phyloP scores from a whole-genome alignment of 163 green algal genomes.

The Smithsoniella earleae region DNA sequence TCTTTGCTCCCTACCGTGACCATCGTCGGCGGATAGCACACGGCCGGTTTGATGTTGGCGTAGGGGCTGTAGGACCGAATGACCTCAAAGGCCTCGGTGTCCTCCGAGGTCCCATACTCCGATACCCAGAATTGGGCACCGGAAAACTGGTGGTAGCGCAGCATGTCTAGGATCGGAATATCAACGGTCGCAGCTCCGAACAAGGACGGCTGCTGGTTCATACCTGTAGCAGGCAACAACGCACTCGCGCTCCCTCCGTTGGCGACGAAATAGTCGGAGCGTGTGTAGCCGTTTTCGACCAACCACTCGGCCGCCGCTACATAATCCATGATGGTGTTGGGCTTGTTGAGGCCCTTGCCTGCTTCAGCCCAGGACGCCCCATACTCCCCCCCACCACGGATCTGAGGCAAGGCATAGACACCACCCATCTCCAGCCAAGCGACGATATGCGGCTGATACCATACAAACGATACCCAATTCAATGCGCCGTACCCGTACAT shows the following conservation, averaged over 20 bases:
- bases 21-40: no score
- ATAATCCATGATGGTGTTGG: conserved; percentile 96
- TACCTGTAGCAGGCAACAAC: conserved; percentile 79
- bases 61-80: not conserved
- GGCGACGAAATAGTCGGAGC: conserved; percentile 55
- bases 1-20: no score
- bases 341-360: conserved; percentile 67
- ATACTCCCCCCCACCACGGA: conserved; percentile 93
- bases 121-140: conserved; percentile 80
- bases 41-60: no score
- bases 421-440: no score
- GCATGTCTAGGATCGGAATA: conserved; percentile 97
- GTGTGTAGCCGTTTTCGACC: conserved; percentile 47
- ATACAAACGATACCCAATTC: no score
- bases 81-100: conserved; percentile 34
- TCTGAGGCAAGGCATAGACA: no score
- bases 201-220: no score
- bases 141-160: conserved; percentile 91
- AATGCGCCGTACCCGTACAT: conserved; percentile 93
- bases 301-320: conserved; percentile 67
- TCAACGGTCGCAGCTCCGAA: no score
- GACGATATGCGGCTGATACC: no score
- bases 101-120: conserved; percentile 70
- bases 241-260: conserved; percentile 86
- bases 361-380: conserved; percentile 76